These are phyloP conservation scores for Metschnikowia dekortorum DNA, from an alignment of 805 yeast species.

Conservation along the genomic window DNA sequence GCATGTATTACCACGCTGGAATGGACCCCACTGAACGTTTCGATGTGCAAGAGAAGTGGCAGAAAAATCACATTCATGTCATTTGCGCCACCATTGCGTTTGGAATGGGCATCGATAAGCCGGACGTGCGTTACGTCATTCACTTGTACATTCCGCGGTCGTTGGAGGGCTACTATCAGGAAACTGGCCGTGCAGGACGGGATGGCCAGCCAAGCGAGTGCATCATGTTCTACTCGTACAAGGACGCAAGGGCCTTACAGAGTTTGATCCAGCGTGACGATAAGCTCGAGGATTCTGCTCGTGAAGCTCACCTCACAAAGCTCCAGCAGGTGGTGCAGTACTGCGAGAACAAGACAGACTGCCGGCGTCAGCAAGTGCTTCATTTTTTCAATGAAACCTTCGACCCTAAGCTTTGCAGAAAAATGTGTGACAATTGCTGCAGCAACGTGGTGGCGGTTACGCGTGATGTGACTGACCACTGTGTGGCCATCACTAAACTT, in stretches of 20 bases:
- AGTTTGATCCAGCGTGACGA: slow-evolving; percentile 73
- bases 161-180: slow-evolving; percentile 95
- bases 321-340: slow-evolving; percentile 82
- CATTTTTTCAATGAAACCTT: slow-evolving; percentile 88
- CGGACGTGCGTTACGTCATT: slow-evolving; percentile 88
- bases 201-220: slow-evolving; percentile 85
- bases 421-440: slow-evolving; percentile 82
- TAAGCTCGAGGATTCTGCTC: slow-evolving; percentile 57
- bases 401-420: slow-evolving; percentile 57
- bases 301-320: slow-evolving; percentile 73
- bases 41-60: slow-evolving; percentile 79
- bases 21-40: slow-evolving; percentile 74
- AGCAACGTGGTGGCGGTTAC: slow-evolving; percentile 36
- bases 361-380: slow-evolving; percentile 83
- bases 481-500: slow-evolving; percentile 55
- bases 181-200: slow-evolving; percentile 97
- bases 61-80: slow-evolving; percentile 59
- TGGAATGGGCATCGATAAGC: slow-evolving; percentile 98
- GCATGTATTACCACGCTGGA: slow-evolving; percentile 92
- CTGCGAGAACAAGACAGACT: slow-evolving; percentile 87
- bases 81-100: slow-evolving; percentile 98
- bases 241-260: slow-evolving; percentile 74
- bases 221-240: slow-evolving; percentile 72
- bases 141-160: slow-evolving; percentile 87
- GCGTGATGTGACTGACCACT: slow-evolving; percentile 64